Evolutionary conservation across 2,329 filamentous ascomycete species (phyloP).

Genomic region (Xylariaceae sp.): DNA sequence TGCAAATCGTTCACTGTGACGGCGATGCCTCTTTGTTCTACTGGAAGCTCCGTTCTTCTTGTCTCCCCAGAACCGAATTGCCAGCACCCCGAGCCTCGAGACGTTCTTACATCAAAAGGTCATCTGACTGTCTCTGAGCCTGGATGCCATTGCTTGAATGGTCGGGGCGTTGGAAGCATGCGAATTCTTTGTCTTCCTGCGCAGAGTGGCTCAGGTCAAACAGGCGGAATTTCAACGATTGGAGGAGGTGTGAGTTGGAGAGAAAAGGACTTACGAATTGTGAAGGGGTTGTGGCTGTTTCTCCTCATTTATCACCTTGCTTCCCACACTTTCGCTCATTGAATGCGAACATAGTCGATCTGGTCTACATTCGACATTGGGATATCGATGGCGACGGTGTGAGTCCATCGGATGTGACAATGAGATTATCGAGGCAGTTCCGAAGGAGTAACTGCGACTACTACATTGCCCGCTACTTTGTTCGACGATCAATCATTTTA

Average conservation of each 20-base stretch:
- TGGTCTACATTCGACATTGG: too few relatives aligned
- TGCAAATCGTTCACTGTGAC: conserved; percentile 2
- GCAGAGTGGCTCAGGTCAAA: neutral
- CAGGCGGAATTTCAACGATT: neutral
- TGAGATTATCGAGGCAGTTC: too few relatives aligned
- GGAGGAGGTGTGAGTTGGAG: neutral
- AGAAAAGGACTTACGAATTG: too few relatives aligned
- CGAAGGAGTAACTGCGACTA: too few relatives aligned
- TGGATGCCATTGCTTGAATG: neutral
- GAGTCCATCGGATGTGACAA: too few relatives aligned
- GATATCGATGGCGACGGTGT: too few relatives aligned
- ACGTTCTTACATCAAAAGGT: neutral
- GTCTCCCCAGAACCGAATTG: neutral
- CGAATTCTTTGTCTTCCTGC: neutral
- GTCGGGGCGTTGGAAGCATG: neutral
- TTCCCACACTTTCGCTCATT: too few relatives aligned
- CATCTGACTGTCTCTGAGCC: neutral
- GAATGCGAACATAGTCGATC: too few relatives aligned
- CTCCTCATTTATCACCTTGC: too few relatives aligned
- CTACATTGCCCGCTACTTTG: too few relatives aligned
- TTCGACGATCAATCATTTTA: too few relatives aligned
- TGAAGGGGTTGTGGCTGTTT: too few relatives aligned
- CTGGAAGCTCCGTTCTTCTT: neutral
- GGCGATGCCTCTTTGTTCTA: neutral
- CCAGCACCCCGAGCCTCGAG: neutral